These are phyloP conservation scores for Xylaria intraflava DNA, from an alignment of 495 filamentous ascomycete genomes.

Conservation along the genomic window DNA sequence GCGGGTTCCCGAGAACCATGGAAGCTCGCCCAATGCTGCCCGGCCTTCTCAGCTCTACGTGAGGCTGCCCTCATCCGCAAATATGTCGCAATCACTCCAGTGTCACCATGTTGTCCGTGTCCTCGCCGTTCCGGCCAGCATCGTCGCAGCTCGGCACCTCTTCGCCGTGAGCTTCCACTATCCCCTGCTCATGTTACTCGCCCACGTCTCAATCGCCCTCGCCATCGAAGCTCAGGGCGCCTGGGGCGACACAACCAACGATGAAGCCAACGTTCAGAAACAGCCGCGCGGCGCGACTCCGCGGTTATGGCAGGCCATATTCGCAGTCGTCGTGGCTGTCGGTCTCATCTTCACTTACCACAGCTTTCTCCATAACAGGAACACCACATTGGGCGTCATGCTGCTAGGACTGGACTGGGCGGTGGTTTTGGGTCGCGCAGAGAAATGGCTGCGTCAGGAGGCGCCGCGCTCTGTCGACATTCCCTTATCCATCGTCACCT, in stretches of 20 bases:
- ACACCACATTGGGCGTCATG: conserved; percentile 10
- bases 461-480: neutral
- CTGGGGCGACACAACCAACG: neutral
- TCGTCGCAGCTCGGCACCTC: conserved; percentile 11
- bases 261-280: neutral
- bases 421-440: neutral
- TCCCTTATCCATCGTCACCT: conserved; percentile 2
- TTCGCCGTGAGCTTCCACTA: conserved; percentile 9
- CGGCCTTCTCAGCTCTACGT: neutral
- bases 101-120: conserved; percentile 8
- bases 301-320: conserved; percentile 6
- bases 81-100: conserved; percentile 4
- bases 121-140: conserved; percentile 4
- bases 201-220: conserved; percentile 6
- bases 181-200: conserved; percentile 9
- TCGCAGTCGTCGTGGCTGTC: neutral
- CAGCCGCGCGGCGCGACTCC: conserved; percentile 1
- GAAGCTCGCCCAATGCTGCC: neutral
- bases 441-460: conserved; percentile 3
- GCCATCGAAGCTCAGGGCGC: neutral
- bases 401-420: conserved; percentile 7
- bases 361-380: conserved; percentile 12
- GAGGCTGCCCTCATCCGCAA: neutral
- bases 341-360: conserved; percentile 13
- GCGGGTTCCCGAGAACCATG: conserved; percentile 1